Conservation (phyloP, 2,329 filamentous ascomycete species). For the Ophiostoma novo-ulmi region DNA sequence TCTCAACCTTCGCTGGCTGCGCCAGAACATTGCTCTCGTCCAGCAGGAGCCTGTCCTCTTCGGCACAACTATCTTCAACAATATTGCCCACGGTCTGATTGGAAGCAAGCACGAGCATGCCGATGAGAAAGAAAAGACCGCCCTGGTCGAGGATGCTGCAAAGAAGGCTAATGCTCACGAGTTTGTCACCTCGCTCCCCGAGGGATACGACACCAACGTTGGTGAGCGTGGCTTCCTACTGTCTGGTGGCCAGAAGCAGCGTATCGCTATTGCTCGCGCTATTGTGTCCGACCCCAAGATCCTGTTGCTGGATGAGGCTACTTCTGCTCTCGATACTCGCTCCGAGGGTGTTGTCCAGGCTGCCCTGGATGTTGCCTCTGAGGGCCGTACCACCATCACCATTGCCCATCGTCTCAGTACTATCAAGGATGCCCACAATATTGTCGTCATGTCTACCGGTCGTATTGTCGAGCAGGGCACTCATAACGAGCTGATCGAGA, state of each 20-base stretch:
- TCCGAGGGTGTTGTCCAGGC: constrained; percentile 93
- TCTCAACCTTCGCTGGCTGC: constrained; percentile 83
- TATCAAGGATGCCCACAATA: constrained; percentile 90
- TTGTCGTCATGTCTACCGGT: constrained; percentile 84
- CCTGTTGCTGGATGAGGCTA: constrained; percentile 89
- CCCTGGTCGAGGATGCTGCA: constrained; percentile 73
- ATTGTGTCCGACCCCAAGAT: constrained; percentile 89
- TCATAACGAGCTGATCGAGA: constrained; percentile 71
- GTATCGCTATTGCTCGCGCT: constrained; percentile 88
- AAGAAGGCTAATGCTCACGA: constrained; percentile 92
- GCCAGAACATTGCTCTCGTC: constrained; percentile 86
- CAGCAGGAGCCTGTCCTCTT: constrained; percentile 92
- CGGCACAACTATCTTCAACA: constrained; percentile 79
- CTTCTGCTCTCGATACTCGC: constrained; percentile 87
- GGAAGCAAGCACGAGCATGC: constrained; percentile 71
- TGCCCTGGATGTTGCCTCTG: constrained; percentile 77
- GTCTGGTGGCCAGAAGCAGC: constrained; percentile 93
- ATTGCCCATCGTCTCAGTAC: constrained; percentile 95
- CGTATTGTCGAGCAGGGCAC: constrained; percentile 88
- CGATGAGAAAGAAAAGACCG: constrained; percentile 60
- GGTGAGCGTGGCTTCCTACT: constrained; percentile 89
- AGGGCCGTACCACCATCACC: constrained; percentile 87
- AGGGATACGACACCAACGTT: constrained; percentile 91
- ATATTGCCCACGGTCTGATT: constrained; percentile 85
- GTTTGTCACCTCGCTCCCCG: constrained; percentile 75